phyloP scores from a whole-genome alignment of 495 filamentous ascomycete genomes.

The Aspergillus funiculosus region DNA sequence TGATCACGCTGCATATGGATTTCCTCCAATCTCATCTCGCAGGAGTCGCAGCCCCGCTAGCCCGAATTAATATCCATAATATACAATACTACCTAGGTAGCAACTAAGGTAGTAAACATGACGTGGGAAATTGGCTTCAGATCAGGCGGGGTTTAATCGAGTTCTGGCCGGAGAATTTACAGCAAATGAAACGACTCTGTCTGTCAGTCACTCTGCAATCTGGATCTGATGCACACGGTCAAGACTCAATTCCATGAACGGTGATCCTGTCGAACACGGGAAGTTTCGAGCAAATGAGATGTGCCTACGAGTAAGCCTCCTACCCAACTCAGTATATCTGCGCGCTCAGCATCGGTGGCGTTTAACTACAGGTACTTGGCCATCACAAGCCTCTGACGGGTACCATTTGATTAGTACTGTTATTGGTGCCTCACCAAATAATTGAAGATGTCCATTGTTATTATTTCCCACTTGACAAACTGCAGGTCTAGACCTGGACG shows the following conservation, averaged over 20 bases:
- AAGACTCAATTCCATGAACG: background rate
- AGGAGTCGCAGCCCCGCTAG: too few species aligned
- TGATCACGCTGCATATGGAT: too few species aligned
- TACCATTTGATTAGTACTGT: too few species aligned
- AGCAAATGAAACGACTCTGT: background rate
- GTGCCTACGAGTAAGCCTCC: background rate
- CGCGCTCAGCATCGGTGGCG: constrained; percentile 9
- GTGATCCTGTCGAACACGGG: constrained; percentile 10
- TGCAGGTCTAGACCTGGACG: background rate
- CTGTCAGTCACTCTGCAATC: background rate
- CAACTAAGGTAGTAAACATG: too few species aligned
- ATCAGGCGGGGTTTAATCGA: constrained; percentile 10
- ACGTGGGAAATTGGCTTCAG: background rate
- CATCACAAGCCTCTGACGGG: too few species aligned
- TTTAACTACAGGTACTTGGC: background rate
- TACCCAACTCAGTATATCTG: constrained; percentile 4
- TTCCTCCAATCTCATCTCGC: too few species aligned
- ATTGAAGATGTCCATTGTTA: background rate
- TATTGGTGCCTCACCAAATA: too few species aligned
- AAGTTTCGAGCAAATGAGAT: constrained; percentile 19
- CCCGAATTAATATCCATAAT: too few species aligned
- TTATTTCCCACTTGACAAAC: background rate
- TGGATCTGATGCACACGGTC: constrained; percentile 5
- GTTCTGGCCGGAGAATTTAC: constrained; percentile 2
- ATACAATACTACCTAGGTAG: too few species aligned